A percentile compares a stretch with the other conserved stretches of the same genome.
Conservation (phyloP, 257 asterid genomes). For the Solanum gracilifrons region DNA sequence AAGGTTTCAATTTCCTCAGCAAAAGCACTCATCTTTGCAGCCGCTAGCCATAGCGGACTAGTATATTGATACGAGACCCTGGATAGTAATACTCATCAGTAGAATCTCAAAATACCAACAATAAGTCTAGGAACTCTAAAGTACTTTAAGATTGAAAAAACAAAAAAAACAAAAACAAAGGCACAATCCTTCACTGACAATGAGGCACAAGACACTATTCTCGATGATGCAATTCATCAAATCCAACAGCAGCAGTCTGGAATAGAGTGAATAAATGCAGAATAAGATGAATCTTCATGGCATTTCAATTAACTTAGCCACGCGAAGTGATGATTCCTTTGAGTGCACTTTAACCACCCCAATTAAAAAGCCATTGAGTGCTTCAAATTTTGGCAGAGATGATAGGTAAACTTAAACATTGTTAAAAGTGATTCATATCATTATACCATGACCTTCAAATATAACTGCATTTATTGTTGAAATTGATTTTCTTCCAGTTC, state of each 20-base stretch:
- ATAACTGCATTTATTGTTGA: neutral
- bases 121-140: neutral
- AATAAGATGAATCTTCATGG: neutral
- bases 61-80: neutral
- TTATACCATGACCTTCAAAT: neutral
- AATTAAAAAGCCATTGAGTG: neutral
- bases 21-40: neutral
- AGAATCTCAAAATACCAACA: neutral
- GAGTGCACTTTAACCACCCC: neutral
- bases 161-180: neutral
- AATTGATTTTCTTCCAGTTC: neutral
- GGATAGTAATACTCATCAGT: neutral
- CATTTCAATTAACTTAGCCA: neutral
- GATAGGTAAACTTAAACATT: neutral
- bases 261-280: neutral
- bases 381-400: neutral
- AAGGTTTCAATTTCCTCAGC: neutral
- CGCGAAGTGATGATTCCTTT: neutral
- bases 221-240: neutral
- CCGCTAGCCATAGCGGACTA: neutral
- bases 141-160: neutral
- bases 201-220: neutral
- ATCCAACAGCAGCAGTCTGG: neutral
- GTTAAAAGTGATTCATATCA: neutral
- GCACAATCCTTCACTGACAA: neutral